Evolutionary conservation across 2,329 filamentous ascomycete species (phyloP), one percentile per base, ranked within the genome.

Genomic region (Aspergillaceae sp.): DNA sequence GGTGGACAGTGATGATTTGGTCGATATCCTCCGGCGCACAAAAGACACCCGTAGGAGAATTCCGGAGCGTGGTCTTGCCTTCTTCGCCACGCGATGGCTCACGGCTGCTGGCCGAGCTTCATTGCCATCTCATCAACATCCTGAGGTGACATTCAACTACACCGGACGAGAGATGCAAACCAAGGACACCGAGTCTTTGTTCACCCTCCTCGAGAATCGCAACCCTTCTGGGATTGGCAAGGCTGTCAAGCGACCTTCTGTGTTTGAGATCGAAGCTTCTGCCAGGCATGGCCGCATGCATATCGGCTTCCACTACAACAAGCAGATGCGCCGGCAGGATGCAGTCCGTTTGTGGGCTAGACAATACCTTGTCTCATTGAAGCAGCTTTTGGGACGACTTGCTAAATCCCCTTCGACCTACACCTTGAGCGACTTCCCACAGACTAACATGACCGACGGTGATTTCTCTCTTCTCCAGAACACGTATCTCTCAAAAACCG

Each of bases 91-190:
- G 9, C 48, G 45, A 4, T 47, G 44, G 26, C 41, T 43, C 6
- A 42, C 37, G 27, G 2, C 40, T 8, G 27, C 32, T 6, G 40
- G 41, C 6, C 35, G 29, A 11, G 26, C 28, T 4, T 4, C 5
- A 10, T 36, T 42, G 5, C n/a, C 7, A n/a, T 29, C 9, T n/a
- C 27, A 43, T n/a, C 10, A 9, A 33, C 32, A 5, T 4, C 34
- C 34, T 19, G 51, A 52, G 10, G 42, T 52, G 10, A 27, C 45
- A 2, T 51, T 52, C 44, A 52, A 52, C 29, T 52, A 52, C 32
- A 7, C 30, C 2, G 48, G 51, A 19, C 35, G 41, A 10, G 44
- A 46, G 27, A 46, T 51, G 37, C 48, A 51, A 32, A 32, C 51
- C 7, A 48, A 52, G 30, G 29, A 35, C 10, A 4, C 9, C 1